These are phyloP conservation scores for Jaapia argillacea DNA, from an alignment of 768 basidiomycete species.

Conservation along the genomic window DNA sequence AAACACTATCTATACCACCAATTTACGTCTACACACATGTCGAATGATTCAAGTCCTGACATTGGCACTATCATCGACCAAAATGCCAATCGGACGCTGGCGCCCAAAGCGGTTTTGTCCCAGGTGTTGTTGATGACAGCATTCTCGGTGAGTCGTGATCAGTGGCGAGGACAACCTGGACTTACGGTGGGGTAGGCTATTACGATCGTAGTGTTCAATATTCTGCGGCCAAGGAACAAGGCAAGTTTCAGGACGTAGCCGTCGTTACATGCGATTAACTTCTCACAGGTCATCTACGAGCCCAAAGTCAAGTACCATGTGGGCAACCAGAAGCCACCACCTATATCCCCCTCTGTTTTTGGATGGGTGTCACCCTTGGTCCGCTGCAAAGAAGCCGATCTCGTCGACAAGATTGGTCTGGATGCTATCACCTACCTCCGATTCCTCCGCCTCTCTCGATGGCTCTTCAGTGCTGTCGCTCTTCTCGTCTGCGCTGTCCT, in stretches of 20 bases:
- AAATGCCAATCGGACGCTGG: slow-evolving; percentile 47
- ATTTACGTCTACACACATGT: too few species aligned
- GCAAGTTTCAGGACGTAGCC: slow-evolving; percentile 22
- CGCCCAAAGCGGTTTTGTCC: slow-evolving; percentile 71
- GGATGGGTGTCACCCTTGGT: slow-evolving; percentile 88
- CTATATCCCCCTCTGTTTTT: slow-evolving; percentile 72
- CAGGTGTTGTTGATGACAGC: slow-evolving; percentile 67
- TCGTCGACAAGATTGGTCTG: slow-evolving; percentile 80
- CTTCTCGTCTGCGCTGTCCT: slow-evolving; percentile 60
- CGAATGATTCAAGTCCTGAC: too few species aligned
- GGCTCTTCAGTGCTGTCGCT: slow-evolving; percentile 57
- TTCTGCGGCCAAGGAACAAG: slow-evolving; percentile 86
- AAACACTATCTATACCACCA: too few species aligned
- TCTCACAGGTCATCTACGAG: slow-evolving; percentile 70
- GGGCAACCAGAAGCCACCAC: slow-evolving; percentile 67
- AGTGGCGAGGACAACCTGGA: background rate
- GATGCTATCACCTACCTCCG: slow-evolving; percentile 92
- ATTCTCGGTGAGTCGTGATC: slow-evolving; percentile 48
- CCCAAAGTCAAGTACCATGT: slow-evolving; percentile 90
- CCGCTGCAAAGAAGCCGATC: slow-evolving; percentile 78
- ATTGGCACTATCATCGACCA: slow-evolving; percentile 23
- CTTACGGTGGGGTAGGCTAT: slow-evolving; percentile 31
- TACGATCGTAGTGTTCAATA: slow-evolving; percentile 70
- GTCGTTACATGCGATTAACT: background rate
- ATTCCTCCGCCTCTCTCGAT: slow-evolving; percentile 79